phyloP scores from a whole-genome alignment of 148 eudicot genomes.

The Chenopodium album region DNA sequence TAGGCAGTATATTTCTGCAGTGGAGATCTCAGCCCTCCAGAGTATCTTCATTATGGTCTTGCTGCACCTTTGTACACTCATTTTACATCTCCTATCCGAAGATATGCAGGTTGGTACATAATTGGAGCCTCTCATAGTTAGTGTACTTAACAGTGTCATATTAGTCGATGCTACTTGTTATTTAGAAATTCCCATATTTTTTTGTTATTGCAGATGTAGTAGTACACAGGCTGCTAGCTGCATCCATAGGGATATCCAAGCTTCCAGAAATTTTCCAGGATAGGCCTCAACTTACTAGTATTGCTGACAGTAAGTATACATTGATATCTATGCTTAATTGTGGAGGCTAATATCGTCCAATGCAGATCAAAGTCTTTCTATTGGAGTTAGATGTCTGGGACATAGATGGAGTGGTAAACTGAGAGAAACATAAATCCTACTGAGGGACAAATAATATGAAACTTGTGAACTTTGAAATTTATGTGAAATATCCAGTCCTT shows the following conservation, averaged over 20 bases:
- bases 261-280: slow-evolving; percentile 85
- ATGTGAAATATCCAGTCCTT: not conserved
- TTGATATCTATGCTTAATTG: not conserved
- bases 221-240: slow-evolving; percentile 95
- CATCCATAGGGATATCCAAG: slow-evolving; percentile 76
- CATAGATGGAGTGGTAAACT: not conserved
- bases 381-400: not conserved
- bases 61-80: slow-evolving; percentile 89
- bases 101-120: slow-evolving; percentile 75
- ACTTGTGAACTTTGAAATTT: not conserved
- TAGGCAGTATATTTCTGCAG: slow-evolving; percentile 98
- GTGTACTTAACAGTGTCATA: not conserved
- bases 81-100: slow-evolving; percentile 93
- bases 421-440: not conserved
- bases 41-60: slow-evolving; percentile 90
- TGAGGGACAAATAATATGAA: not conserved
- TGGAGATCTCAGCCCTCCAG: slow-evolving; percentile 92
- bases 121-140: not conserved
- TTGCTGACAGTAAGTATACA: slow-evolving; percentile 82
- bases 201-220: slow-evolving; percentile 65
- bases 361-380: not conserved
- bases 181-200: slow-evolving; percentile 2
- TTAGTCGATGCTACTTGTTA: not conserved
- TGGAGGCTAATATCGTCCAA: not conserved
- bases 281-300: slow-evolving; percentile 70